Base-by-base conservation (phyloP, 495 filamentous ascomycete genomes). In the Aspergillus haitiensis region DNA sequence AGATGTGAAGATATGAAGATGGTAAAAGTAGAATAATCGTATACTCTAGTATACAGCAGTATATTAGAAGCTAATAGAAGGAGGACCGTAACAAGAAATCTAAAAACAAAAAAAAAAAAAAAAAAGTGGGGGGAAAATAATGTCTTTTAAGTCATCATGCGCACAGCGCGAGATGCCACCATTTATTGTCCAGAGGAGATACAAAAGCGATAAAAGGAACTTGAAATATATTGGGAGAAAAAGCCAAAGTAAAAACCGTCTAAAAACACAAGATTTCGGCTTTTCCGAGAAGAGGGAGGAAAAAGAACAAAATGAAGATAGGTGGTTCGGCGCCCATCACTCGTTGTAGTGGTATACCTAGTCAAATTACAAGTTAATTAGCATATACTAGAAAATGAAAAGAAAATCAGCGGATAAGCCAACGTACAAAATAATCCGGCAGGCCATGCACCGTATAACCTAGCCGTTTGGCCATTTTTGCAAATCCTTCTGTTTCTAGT, bases 401-500 rank as follows among this genome's bases (percentile, higher is more conserved):
- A 27, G 11, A 39, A 52, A 36, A 42, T 2, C 35, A 21, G 53
- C 27, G 56, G 34, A 40, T 7, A 56, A 51, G 49, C 40, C 9
- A 31, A 82, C 84, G 69, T 78, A 98, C 94, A 80, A 95, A 91
- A 76, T 98, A 98, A 78, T 98, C 96, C 36, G 94, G 94, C 66
- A 98, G 67, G 6, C 94, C 94, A 67, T 82, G 89, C 47, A 89
- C 82, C 55, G 85, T 78, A 85, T 93, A 97, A 16, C 92, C 92
- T 67, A 98, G 72, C 58, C 94, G 80, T 65, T 80, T 86, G 16
- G 92, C 93, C 94, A 98, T 98, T 75, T 93, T 97, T 12, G 95
- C 93, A 67, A 98, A 98, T 0, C 94, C 94, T 70, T 98, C 94
- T 6, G 95, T 98, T 78, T 98, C 94, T 62, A 98, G 93, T 32